Evolutionary conservation across 495 filamentous ascomycete species (phyloP), one percentile per base, ranked within the genome.

Genomic region (Apodospora peruviana): DNA sequence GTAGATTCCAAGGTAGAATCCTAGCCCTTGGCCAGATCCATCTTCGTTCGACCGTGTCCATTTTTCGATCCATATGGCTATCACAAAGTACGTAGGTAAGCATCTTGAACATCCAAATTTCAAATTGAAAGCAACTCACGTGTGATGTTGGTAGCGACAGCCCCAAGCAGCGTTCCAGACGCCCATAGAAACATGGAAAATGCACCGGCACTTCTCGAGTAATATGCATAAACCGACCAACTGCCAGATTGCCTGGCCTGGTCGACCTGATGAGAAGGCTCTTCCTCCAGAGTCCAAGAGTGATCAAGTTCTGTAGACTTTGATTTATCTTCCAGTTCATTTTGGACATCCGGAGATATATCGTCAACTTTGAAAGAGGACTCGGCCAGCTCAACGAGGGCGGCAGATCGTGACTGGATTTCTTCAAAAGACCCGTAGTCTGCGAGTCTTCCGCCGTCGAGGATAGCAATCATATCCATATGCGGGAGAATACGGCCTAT

Each of bases 1-100:
- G 50, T 82, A 82, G 21, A 82, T 72, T 10, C 79, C 77, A 4
- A 83, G 57, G 42, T 77, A 83, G 35, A 76, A 70, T 5, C 68
- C 76, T 4, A 77, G 52, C 14, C 68, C 56, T 21, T 60, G 58
- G 37, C 72, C 73, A 5, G 71, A 69, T 14, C 70, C 78, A 11
- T 34, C 22, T 14, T 27, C 25, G 37, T 47, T 77, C 10, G 69
- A 68, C 5, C 43, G 51, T 8, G 78, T 66, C 79, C 79, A 82
- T 69, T 69, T 76, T 48, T 75, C 71, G 3, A 82, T 50, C 79
- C 78, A 82, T 34, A 81, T 66, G 29, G 66, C 70, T 75, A 36
- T 19, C 25, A 29, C 19, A 41, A 9, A 22, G 43, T 23, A 27
- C 9, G 12, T 2, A 3, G 32, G 32, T 35, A 10, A 35, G 32